Base-by-base conservation (phyloP, 2,329 filamentous ascomycete species). In the Phialocephala subalpina region DNA sequence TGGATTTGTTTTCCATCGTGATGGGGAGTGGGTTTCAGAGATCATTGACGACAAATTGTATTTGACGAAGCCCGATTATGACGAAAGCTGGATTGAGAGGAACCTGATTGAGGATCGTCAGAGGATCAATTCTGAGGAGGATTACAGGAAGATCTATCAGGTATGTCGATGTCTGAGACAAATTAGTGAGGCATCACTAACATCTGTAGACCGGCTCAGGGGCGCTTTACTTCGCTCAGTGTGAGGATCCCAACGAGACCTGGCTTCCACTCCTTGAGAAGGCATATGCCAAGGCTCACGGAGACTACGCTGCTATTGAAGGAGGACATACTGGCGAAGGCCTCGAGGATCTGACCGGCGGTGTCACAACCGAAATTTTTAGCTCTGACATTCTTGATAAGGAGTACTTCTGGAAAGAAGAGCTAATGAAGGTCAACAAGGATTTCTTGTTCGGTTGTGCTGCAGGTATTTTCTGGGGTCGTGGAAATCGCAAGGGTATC, bases 31-130 rank as follows among this genome's bases (percentile, higher is more conserved):
- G 94, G 91, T 94, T 60, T 92, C 93, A 71, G 93, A 92, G 67
- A 93, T 97, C 66, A 88, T 97, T 65, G 94, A 97, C 74, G 94
- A 97, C 78, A 96, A 96, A 79, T 83, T 97, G 1, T 97, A 92
- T 76, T 85, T 97, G 18, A 91, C 89, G 61, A 92, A 91, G 2
- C 90, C 92, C 2, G 90, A 92, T 73, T 97, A 93, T 80, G 92
- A 96, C 22, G 55, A 71, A 90, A 93, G 58, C 93, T 40, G 29
- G 55, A 57, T 57, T 38, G 35, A 36, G 18, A 57, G 29, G n/a
- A 57, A 22, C 36, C 5, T 40, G 55, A 57, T 57, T 76, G 87
- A 93, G 73, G 89, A 93, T 74, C 88, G 93, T 60, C 91, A 86
- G 69, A 81, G 83, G 22, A 82, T 84, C 52, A 82, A 84, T 58